phyloP scores from a whole-genome alignment of 345 rosid genomes.

The Euclidium syriacum region DNA sequence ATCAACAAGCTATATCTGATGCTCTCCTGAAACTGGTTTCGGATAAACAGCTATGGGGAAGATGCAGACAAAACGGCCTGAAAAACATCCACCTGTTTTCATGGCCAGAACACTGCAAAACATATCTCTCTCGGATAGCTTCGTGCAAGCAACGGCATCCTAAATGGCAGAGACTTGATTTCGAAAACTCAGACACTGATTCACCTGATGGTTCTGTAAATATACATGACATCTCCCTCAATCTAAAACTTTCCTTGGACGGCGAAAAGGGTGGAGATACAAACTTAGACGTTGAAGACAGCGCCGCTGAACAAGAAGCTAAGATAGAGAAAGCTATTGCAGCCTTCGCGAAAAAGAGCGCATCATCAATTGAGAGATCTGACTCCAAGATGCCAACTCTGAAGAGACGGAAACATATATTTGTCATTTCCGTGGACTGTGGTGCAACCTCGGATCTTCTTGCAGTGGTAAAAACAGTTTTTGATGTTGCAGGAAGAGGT shows the following conservation, averaged over 20 bases:
- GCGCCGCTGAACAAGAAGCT: constrained; percentile 32
- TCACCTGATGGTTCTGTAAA: constrained; percentile 67
- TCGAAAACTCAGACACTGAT: constrained; percentile 41
- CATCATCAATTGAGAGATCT: constrained; percentile 31
- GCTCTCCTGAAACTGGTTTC: constrained; percentile 71
- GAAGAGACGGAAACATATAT: constrained; percentile 47
- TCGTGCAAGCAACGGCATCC: constrained; percentile 71
- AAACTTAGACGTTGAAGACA: constrained; percentile 45
- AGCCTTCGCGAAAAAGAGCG: constrained; percentile 33
- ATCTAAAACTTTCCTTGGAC: constrained; percentile 54
- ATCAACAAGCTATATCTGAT: constrained; percentile 60
- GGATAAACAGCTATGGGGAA: constrained; percentile 71
- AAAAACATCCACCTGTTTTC: constrained; percentile 63
- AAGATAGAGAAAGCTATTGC: constrained; percentile 41
- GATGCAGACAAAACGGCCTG: constrained; percentile 67
- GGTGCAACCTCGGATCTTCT: constrained; percentile 33
- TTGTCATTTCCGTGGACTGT: constrained; percentile 59
- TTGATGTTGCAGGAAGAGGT: constrained; percentile 39
- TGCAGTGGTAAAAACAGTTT: constrained; percentile 33
- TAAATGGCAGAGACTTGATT: constrained; percentile 55
- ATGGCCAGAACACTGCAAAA: constrained; percentile 77
- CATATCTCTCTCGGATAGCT: constrained; percentile 55
- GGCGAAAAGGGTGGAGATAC: constrained; percentile 47
- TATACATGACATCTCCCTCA: constrained; percentile 63
- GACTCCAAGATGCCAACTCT: constrained; percentile 42